Percentiles rank a stretch among this genome's conserved stretches.
Evolutionary conservation across 2,329 filamentous ascomycete species (phyloP).

Genomic region (Phialophora expanda): DNA sequence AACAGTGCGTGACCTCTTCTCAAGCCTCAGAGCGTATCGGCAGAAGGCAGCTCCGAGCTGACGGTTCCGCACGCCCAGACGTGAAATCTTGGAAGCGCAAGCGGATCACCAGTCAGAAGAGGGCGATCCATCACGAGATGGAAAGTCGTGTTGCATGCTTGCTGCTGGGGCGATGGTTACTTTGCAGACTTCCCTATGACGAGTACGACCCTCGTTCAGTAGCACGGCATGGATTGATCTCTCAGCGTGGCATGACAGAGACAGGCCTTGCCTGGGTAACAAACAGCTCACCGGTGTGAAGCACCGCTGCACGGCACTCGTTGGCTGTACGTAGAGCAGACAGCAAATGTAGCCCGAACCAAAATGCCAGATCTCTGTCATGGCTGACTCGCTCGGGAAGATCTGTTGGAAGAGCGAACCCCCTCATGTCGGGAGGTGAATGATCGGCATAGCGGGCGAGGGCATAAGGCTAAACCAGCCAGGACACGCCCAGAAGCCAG

Average conservation of each 20-base stretch:
- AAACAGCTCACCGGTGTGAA: neutral
- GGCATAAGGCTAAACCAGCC: conserved; percentile 18
- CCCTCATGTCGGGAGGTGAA: neutral
- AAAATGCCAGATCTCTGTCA: neutral
- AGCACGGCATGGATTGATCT: neutral
- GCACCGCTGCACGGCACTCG: neutral
- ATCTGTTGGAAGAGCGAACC: neutral
- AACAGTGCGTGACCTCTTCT: neutral
- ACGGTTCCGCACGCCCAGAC: neutral
- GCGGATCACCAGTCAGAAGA: conserved; percentile 17
- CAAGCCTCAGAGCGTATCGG: neutral
- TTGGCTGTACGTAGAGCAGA: neutral
- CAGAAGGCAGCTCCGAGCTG: neutral
- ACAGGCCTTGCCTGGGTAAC: neutral
- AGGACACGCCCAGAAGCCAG: neutral
- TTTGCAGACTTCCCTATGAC: neutral
- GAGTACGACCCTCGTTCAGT: neutral
- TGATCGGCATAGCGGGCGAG: neutral
- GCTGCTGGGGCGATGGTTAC: neutral
- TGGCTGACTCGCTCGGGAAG: neutral
- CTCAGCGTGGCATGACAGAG: neutral
- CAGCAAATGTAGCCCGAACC: neutral
- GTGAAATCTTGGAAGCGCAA: neutral
- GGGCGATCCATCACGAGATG: conserved; percentile 22
- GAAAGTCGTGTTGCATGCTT: neutral